Conservation (phyloP, 78 protist species). For the Capsaspora owczarzaki region DNA sequence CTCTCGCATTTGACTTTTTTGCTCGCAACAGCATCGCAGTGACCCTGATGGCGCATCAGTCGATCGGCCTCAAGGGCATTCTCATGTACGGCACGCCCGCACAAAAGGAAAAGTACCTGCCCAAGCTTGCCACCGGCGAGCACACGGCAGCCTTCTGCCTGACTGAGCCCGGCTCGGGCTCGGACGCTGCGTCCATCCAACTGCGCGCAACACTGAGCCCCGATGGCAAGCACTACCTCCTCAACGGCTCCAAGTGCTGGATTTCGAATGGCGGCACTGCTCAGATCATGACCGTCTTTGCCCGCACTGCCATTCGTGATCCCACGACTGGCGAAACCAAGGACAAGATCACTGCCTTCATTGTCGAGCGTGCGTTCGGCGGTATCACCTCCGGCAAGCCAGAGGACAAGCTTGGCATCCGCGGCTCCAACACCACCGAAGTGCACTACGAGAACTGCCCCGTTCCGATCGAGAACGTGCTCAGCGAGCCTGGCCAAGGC, state of each 20-base stretch:
- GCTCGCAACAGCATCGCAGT: background rate
- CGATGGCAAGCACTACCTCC: slow-evolving; percentile 12
- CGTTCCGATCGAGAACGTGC: slow-evolving; percentile 27
- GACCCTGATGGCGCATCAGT: slow-evolving; percentile 23
- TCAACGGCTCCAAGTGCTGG: slow-evolving; percentile 50
- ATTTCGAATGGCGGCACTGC: slow-evolving; percentile 23
- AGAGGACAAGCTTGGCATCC: slow-evolving; percentile 21
- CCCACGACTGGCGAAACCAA: slow-evolving; percentile 1
- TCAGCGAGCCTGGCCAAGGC: slow-evolving; percentile 2
- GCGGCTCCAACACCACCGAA: slow-evolving; percentile 2
- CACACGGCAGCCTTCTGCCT: slow-evolving; percentile 13
- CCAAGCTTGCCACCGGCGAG: slow-evolving; percentile 23
- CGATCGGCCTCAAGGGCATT: slow-evolving; percentile 31
- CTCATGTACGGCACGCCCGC: background rate
- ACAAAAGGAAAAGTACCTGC: slow-evolving; percentile 22
- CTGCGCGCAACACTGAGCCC: background rate
- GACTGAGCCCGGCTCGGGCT: slow-evolving; percentile 15
- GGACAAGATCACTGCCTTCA: slow-evolving; percentile 24
- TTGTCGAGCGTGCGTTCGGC: slow-evolving; percentile 16
- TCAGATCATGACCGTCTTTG: slow-evolving; percentile 26
- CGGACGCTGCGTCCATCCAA: slow-evolving; percentile 8
- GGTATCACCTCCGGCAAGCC: slow-evolving; percentile 14
- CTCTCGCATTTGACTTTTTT: background rate
- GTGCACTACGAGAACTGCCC: background rate
- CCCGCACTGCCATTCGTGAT: slow-evolving; percentile 1